Percentiles rank a stretch among this genome's conserved stretches.
These are phyloP conservation scores for Scedosporium apiospermum DNA, from an alignment of 2,329 filamentous ascomycete species.

Conservation along the genomic window DNA sequence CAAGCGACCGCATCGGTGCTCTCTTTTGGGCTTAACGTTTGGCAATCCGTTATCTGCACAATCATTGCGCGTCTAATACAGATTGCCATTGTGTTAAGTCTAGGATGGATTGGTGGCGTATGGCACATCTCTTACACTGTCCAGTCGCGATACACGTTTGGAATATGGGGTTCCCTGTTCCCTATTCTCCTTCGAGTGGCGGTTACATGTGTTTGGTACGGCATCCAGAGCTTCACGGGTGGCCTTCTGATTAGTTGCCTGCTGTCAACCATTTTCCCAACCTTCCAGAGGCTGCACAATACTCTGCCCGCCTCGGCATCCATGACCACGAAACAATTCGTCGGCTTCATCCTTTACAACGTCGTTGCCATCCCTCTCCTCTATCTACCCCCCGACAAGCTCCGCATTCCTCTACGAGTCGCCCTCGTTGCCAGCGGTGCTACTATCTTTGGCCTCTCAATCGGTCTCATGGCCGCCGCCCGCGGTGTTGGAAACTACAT, in stretches of 20 bases:
- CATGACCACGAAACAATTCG: constrained; percentile 16
- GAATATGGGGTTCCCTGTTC: too few relatives aligned
- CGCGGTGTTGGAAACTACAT: not conserved
- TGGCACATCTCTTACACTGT: too few relatives aligned
- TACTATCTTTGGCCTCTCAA: not conserved
- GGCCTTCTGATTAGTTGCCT: not conserved
- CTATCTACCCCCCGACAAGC: constrained; percentile 30
- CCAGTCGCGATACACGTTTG: too few relatives aligned
- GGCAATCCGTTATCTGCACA: not conserved
- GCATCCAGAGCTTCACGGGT: not conserved
- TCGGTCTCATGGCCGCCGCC: not conserved
- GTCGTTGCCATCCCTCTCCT: constrained; percentile 25
- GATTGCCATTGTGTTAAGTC: not conserved
- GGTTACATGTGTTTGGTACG: not conserved
- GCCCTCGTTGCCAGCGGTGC: not conserved
- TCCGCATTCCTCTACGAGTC: constrained; percentile 10
- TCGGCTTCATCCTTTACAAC: constrained; percentile 19
- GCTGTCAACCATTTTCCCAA: constrained; percentile 13
- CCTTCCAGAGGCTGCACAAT: constrained; percentile 15
- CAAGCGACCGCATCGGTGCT: not conserved
- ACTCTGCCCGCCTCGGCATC: constrained; percentile 14
- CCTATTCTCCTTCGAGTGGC: too few relatives aligned
- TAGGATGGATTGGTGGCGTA: too few relatives aligned
- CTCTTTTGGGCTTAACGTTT: not conserved
- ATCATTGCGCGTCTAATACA: not conserved